Base-by-base conservation (phyloP, 441 rosid genomes). In the Eutrema salsugineum region DNA sequence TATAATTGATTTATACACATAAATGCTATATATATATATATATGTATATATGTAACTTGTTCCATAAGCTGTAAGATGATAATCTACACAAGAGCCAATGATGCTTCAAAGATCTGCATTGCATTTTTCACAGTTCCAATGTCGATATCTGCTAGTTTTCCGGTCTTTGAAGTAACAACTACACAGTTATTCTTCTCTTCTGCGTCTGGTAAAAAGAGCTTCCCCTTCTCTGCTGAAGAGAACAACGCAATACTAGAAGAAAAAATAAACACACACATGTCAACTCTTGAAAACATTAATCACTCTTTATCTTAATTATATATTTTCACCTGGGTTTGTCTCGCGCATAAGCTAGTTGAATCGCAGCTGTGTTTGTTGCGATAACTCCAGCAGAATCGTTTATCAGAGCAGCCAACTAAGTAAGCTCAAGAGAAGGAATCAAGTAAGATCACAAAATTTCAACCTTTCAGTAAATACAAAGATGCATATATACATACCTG, bases 321-420 rank as follows among this genome's bases (percentile, higher is more conserved):
- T 62, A 12, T 14, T 11, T 58, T 62, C 70, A 91, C 97, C 95
- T 83, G 0, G 96, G 99, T 79, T 83, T 94, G 48, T 63, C 83
- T 5, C 97, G 86, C 0, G 94, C 94, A 72, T 78, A 83, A 63
- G 97, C 97, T 11, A 91, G 88, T 73, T 88, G 97, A 74, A 91
- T 81, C 24, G 99, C 97, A 67, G 90, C 93, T 61, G 97, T 91
- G 58, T 94, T 94, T 53, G 99, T 88, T n/a, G 99, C 89, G 28
- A 94, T 85, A 49, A 94, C 91, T 44, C 96, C 97, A 50, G 92
- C 87, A 3, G 97, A 88, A 79, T 94, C 96, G 73, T 94, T 88
- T 75, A 94, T 84, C 16, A 94, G 84, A 62, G 96, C 97, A 64
- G 97, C 97, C 60, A 94, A 81, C 97, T 94, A 80, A 70, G 82